These are phyloP conservation scores for Tuber brumale DNA, from an alignment of 495 filamentous ascomycete species.

Conservation along the genomic window DNA sequence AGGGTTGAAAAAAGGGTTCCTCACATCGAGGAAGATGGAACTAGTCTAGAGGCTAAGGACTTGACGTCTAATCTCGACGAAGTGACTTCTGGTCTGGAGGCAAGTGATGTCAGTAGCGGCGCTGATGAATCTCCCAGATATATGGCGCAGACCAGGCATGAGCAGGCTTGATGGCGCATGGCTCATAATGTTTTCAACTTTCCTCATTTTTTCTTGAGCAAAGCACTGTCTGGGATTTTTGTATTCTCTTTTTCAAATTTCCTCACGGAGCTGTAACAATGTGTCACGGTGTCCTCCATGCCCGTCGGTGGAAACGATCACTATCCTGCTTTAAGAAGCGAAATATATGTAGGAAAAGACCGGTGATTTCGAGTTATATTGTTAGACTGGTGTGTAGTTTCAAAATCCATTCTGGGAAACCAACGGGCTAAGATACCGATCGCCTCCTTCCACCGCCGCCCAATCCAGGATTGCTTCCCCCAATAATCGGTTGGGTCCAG, in stretches of 20 bases:
- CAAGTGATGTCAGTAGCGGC: neutral
- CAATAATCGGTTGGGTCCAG: neutral
- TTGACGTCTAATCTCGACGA: slow-evolving; percentile 57
- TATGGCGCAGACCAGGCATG: neutral
- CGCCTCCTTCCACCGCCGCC: neutral
- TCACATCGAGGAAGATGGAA: slow-evolving; percentile 65
- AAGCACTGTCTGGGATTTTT: neutral
- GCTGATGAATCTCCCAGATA: neutral
- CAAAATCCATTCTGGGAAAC: neutral
- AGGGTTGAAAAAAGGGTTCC: slow-evolving; percentile 65
- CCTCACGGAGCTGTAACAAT: neutral
- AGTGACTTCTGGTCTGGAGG: slow-evolving; percentile 8
- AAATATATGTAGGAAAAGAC: neutral
- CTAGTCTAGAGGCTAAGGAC: slow-evolving; percentile 60
- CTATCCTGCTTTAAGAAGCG: neutral
- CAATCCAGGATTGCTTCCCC: neutral
- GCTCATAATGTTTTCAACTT: neutral
- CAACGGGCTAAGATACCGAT: neutral
- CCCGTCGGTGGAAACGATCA: neutral
- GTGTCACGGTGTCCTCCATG: neutral
- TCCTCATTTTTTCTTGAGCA: neutral
- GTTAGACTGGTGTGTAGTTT: neutral
- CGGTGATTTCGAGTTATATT: neutral
- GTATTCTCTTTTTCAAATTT: neutral
- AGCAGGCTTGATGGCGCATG: neutral